Conservation (phyloP, 2,329 filamentous ascomycete genomes). For the Drechslera avenae region DNA sequence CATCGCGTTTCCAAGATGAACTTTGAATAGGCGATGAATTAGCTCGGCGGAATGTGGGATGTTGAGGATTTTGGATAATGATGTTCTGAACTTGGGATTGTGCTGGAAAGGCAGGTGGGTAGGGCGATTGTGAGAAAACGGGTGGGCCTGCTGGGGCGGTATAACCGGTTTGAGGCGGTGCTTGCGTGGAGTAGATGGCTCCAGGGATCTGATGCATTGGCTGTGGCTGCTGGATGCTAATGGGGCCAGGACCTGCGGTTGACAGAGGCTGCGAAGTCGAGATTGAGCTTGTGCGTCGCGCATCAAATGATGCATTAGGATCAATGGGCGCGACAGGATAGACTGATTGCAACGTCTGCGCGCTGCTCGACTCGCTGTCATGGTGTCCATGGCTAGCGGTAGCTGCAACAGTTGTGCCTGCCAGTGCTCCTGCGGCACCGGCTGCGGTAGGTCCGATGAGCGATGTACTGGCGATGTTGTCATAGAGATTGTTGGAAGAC, state of each 20-base stretch:
- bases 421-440: slow-evolving; percentile 42
- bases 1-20: slow-evolving; percentile 49
- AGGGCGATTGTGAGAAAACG: slow-evolving; percentile 43
- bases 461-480: slow-evolving; percentile 43
- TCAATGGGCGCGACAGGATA: slow-evolving; percentile 72
- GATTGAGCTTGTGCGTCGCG: slow-evolving; percentile 56
- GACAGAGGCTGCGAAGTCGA: slow-evolving; percentile 47
- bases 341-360: slow-evolving; percentile 64
- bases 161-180: slow-evolving; percentile 48
- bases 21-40: slow-evolving; percentile 55
- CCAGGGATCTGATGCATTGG: slow-evolving; percentile 75
- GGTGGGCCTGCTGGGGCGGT: slow-evolving; percentile 49
- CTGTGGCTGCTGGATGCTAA: slow-evolving; percentile 83
- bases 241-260: slow-evolving; percentile 51
- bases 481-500: slow-evolving; percentile 43
- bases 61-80: slow-evolving; percentile 28
- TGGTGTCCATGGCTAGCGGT: slow-evolving; percentile 56
- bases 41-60: slow-evolving; percentile 46
- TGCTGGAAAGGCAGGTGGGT: slow-evolving; percentile 26
- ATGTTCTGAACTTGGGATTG: slow-evolving; percentile 30
- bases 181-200: slow-evolving; percentile 64
- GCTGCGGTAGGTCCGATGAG: slow-evolving; percentile 48
- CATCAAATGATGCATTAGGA: slow-evolving; percentile 63
- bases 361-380: slow-evolving; percentile 54
- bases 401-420: slow-evolving; percentile 56